Evolutionary conservation across 2,329 filamentous ascomycete species (phyloP).

Genomic region (Metarhizium brunneum): DNA sequence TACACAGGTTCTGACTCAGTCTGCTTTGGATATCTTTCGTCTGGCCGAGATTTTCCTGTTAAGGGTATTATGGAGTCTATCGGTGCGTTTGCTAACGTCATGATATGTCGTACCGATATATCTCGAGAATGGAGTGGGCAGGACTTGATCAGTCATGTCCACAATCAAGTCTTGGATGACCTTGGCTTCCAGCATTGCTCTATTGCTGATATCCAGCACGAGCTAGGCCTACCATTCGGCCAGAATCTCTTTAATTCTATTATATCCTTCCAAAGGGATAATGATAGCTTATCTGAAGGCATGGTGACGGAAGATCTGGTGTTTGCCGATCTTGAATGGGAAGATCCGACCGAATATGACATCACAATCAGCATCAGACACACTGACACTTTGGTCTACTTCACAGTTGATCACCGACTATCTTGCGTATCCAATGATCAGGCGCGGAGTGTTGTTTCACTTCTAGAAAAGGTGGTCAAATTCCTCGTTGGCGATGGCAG

Average conservation of each 20-base stretch:
- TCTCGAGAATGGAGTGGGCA: neutral
- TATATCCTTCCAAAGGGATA: slow-evolving; percentile 19
- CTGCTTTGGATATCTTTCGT: slow-evolving; percentile 8
- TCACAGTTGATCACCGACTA: slow-evolving; percentile 1
- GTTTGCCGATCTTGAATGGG: slow-evolving; percentile 7
- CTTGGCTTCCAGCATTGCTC: slow-evolving; percentile 41
- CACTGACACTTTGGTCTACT: neutral
- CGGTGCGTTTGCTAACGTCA: slow-evolving; percentile 8
- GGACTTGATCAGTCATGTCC: slow-evolving; percentile 15
- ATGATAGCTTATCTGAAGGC: neutral
- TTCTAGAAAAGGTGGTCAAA: slow-evolving; percentile 1
- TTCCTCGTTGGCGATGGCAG: neutral
- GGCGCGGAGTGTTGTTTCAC: neutral
- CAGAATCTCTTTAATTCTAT: slow-evolving; percentile 21
- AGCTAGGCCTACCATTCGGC: slow-evolving; percentile 12
- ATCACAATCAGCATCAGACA: slow-evolving; percentile 14
- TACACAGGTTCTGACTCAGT: slow-evolving; percentile 7
- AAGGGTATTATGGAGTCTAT: slow-evolving; percentile 3
- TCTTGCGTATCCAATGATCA: neutral
- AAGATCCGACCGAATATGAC: slow-evolving; percentile 17
- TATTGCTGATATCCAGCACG: slow-evolving; percentile 33
- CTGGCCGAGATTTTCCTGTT: slow-evolving; percentile 7
- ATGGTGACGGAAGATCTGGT: neutral
- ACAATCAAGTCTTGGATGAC: slow-evolving; percentile 34
- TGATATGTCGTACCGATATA: slow-evolving; percentile 16